Conservation (phyloP, 768 basidiomycete genomes). For the Suillus hirtellus region DNA sequence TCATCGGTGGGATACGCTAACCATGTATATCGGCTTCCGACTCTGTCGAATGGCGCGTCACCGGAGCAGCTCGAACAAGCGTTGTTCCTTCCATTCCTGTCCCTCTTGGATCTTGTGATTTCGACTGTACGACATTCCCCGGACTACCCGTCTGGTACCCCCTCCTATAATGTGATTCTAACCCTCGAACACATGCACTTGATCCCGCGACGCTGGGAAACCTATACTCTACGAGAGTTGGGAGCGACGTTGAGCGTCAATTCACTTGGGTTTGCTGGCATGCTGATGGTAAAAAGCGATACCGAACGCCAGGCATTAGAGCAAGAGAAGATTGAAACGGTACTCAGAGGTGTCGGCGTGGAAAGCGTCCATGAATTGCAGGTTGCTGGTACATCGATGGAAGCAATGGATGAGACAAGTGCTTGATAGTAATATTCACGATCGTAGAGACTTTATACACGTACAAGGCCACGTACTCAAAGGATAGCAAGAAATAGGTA, state of each 20-base stretch:
- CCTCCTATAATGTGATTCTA: constrained; percentile 82
- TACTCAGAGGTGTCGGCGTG: constrained; percentile 65
- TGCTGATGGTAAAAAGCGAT: constrained; percentile 84
- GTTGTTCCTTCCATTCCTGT: constrained; percentile 63
- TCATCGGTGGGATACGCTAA: constrained; percentile 75
- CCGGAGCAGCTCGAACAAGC: constrained; percentile 48
- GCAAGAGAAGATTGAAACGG: constrained; percentile 58
- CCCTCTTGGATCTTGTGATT: constrained; percentile 75
- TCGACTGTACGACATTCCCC: constrained; percentile 70
- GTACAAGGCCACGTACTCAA: background rate
- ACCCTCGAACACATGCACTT: constrained; percentile 84
- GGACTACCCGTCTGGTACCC: constrained; percentile 59
- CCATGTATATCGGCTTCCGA: constrained; percentile 58
- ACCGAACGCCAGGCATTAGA: constrained; percentile 71
- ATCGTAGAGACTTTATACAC: background rate
- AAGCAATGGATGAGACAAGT: constrained; percentile 28
- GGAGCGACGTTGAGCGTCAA: constrained; percentile 74
- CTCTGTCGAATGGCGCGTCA: constrained; percentile 20
- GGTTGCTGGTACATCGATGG: constrained; percentile 47
- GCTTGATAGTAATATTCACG: background rate
- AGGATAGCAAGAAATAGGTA: constrained; percentile 1
- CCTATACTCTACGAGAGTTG: constrained; percentile 50
- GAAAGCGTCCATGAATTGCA: constrained; percentile 69
- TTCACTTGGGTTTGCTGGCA: constrained; percentile 86
- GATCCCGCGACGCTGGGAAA: constrained; percentile 74